Percentiles rank a stretch among this genome's conserved stretches.
These are phyloP conservation scores for Penicillium sclerotiorum DNA, from an alignment of 2,329 filamentous ascomycete species.

Conservation along the genomic window DNA sequence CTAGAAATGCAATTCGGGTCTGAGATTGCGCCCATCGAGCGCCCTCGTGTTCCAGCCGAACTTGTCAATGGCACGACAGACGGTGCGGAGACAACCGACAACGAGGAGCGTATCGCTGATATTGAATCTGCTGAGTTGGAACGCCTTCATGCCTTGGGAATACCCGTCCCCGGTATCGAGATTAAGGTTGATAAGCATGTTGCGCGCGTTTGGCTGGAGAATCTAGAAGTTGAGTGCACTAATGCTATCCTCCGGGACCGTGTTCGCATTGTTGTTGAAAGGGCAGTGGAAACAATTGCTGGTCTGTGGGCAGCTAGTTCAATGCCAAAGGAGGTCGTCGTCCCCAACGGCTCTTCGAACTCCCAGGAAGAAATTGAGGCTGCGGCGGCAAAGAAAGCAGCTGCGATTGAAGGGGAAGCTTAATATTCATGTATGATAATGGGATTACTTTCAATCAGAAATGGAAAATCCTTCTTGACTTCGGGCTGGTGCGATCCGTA, in stretches of 20 bases:
- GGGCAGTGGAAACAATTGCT: conserved; percentile 83
- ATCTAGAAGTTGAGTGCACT: conserved; percentile 82
- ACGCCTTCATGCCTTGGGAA: conserved; percentile 77
- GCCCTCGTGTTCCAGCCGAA: conserved; percentile 52
- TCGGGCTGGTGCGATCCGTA: no score
- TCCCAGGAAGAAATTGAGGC: conserved; percentile 17
- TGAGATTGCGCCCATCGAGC: conserved; percentile 75
- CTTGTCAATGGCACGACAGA: conserved; percentile 20
- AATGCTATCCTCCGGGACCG: conserved; percentile 79
- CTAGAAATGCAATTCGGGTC: conserved; percentile 96
- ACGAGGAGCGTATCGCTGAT: conserved; percentile 54
- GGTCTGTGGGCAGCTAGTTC: conserved; percentile 58
- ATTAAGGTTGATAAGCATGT: conserved; percentile 86
- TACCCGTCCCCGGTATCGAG: conserved; percentile 85
- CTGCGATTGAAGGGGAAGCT: conserved; percentile 28
- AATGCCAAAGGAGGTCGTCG: conserved; percentile 21
- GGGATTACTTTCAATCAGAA: neutral
- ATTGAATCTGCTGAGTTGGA: conserved; percentile 70
- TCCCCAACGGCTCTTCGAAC: conserved; percentile 26
- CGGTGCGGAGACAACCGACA: conserved; percentile 30
- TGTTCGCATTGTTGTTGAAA: conserved; percentile 85
- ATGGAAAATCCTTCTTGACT: no score
- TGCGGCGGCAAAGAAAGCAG: conserved; percentile 22
- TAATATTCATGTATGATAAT: conserved; percentile 27
- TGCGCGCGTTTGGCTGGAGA: conserved; percentile 89